Evolutionary conservation across 139 green algal species (phyloP), one percentile per base, ranked within the genome.

Genomic region (Auxenochlorella protothecoides): DNA sequence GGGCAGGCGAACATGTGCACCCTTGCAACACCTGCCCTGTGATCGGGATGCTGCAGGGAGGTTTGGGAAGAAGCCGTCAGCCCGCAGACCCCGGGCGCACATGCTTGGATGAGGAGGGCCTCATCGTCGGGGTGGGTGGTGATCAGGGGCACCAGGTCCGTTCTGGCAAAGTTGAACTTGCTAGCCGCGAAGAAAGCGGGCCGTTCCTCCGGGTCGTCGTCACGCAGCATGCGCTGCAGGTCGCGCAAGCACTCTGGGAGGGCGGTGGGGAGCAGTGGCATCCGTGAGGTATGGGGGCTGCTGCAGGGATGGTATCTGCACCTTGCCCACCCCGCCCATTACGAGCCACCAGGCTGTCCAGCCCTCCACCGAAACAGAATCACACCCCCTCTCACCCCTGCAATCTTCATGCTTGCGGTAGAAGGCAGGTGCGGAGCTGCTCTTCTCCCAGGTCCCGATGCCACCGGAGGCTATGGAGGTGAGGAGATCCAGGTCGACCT

Each of bases 111-210:
- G 4, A 90, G 83, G 3, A 95, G 62, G 10, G 94, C 88, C 51
- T 78, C 70, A 52, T 96, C 86, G 55, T 89, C 78, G 9, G 89
- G 77, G 72, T 95, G 92, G 2, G 79, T 84, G 3, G 82, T 78
- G 15, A 97, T 80, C 27, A 97, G 83, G 0, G 93, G 93, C 6
- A 97, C 80, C 44, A 97, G 78, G 75, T 97, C 84, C 0, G 65
- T 78, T 5, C 71, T 69, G 0, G 83, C 80, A 53, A 91, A 81
- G 74, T 89, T 85, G 76, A 87, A 87, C 62, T 85, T 69, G 5
- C 81, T 75, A 3, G 97, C 83, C n/a, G 84, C 80, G 59, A 90
- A 84, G 69, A 98, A 96, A 3, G 85, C 88, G 12, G 88, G 78
- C 0, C 92, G 70, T 2, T 66, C 75, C 44, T 90, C 81, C 0